These are phyloP conservation scores for Aspergillus alliaceus DNA, from an alignment of 2,329 filamentous ascomycete genomes.

Conservation along the genomic window DNA sequence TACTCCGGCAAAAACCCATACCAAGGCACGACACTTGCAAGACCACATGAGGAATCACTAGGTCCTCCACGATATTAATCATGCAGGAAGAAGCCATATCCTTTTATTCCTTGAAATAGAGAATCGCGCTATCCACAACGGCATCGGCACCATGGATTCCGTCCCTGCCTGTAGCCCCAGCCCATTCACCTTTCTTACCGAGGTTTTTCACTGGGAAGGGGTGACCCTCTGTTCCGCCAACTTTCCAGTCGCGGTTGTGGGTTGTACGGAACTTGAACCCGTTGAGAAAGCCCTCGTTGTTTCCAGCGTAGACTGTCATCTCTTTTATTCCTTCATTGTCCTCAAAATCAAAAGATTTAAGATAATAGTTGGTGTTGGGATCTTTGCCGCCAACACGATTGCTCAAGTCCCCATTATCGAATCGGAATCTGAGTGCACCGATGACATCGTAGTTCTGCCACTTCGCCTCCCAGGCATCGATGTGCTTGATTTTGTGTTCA, in stretches of 20 bases:
- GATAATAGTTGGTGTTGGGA: background rate
- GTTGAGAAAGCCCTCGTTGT: background rate
- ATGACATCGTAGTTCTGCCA: background rate
- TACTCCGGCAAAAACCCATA: too few species aligned
- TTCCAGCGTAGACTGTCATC: background rate
- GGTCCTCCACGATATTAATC: background rate
- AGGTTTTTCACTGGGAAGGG: background rate
- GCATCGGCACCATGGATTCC: background rate
- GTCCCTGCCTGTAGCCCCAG: background rate
- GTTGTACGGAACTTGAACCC: background rate
- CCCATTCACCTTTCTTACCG: background rate
- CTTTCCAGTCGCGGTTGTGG: background rate
- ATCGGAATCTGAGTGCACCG: background rate
- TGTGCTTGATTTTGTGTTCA: background rate
- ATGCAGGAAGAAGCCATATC: background rate
- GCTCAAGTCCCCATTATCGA: background rate
- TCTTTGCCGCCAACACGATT: background rate
- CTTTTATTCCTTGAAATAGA: background rate
- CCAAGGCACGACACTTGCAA: too few species aligned
- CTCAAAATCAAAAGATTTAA: background rate
- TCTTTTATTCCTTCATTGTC: background rate
- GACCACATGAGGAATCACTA: too few species aligned
- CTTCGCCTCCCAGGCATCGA: background rate
- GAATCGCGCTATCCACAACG: background rate
- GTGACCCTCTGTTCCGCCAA: background rate